Conservation (phyloP, 257 asterid genomes). For the Primulina eburnea region DNA sequence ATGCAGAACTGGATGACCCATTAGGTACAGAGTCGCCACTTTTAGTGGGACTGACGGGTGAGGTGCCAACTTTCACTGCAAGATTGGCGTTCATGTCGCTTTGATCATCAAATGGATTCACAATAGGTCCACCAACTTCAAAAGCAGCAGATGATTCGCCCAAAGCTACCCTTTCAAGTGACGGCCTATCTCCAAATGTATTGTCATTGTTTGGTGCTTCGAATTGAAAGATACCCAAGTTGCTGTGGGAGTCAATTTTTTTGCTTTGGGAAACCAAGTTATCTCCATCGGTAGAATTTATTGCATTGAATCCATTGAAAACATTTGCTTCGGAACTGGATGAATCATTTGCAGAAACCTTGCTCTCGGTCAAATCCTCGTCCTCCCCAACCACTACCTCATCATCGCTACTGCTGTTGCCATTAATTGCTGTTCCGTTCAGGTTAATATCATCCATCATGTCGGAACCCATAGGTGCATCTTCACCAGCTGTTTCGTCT, state of each 20-base stretch:
- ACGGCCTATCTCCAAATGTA: conserved; percentile 69
- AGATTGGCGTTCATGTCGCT: conserved; percentile 24
- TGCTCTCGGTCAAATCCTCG: conserved; percentile 52
- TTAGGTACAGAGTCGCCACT: conserved; percentile 45
- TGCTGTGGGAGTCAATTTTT: conserved; percentile 38
- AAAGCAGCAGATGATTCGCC: conserved; percentile 54
- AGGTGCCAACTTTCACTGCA: conserved; percentile 26
- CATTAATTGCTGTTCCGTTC: conserved; percentile 52
- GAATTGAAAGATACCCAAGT: conserved; percentile 52
- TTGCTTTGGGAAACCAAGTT: conserved; percentile 28
- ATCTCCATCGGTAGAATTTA: conserved; percentile 22
- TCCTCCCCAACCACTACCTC: conserved; percentile 95
- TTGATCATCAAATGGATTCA: conserved; percentile 68
- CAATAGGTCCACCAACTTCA: conserved; percentile 55
- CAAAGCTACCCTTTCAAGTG: conserved; percentile 97
- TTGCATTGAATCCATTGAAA: conserved; percentile 29
- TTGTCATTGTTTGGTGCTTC: conserved; percentile 69
- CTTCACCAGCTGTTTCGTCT: conserved; percentile 60
- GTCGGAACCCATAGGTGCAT: conserved; percentile 52
- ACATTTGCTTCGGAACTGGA: conserved; percentile 30
- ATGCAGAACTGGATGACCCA: conserved; percentile 40
- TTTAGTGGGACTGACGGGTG: conserved; percentile 35
- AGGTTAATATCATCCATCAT: conserved; percentile 57
- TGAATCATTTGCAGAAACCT: conserved; percentile 38
- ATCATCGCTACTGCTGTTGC: conserved; percentile 69